Base-by-base conservation (phyloP, 2,329 filamentous ascomycete genomes). In the Colletotrichum tanaceti region DNA sequence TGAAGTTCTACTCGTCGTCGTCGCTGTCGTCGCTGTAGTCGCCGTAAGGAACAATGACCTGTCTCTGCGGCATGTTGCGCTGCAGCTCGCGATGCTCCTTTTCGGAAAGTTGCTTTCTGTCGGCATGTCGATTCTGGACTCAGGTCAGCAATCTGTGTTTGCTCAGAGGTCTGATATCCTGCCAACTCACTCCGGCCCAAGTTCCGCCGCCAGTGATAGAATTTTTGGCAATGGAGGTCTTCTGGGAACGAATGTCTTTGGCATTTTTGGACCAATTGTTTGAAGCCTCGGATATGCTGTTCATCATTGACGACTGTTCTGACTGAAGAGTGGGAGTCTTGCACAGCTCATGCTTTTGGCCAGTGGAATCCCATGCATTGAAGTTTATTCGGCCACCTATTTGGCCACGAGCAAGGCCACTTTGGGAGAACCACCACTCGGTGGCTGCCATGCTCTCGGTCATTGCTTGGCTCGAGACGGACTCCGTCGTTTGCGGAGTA, bases 341-440 rank as follows among this genome's bases (percentile, higher is more conserved):
- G 46, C 67, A 32, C 1, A 28, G 63, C 3, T 57, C 54, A 35
- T 78, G 67, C 5, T 63, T 72, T 0, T 64, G 68, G 0, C 79
- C 79, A 5, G 46, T 62, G 1, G 72, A 20, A 11, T 77, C 77
- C 77, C 78, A 80, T 2, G 76, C 77, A 35, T 70, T 70, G 46
- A 57, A 66, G 14, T 68, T 54, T 2, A 43, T 20, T 14, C 16
- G 43, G 0, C 58, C 70, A 1, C 61, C 47, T 6, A 35, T n/a
- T 9, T 44, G 43, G 18, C 18, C 7, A 14, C 49, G 39, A 2
- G 32, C 52, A 16, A 54, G 20, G 11, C 38, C 11, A 4, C 49
- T 35, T 16, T 43, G 20, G n/a, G 32, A 44, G n/a, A 66, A 52
- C 58, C 58, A 66, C 28, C 55, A 5, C 16, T 32, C 38, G n/a